These are phyloP conservation scores for Coemansia aciculifera DNA, from an alignment of 192 early-diverging fungal species.

Conservation along the genomic window DNA sequence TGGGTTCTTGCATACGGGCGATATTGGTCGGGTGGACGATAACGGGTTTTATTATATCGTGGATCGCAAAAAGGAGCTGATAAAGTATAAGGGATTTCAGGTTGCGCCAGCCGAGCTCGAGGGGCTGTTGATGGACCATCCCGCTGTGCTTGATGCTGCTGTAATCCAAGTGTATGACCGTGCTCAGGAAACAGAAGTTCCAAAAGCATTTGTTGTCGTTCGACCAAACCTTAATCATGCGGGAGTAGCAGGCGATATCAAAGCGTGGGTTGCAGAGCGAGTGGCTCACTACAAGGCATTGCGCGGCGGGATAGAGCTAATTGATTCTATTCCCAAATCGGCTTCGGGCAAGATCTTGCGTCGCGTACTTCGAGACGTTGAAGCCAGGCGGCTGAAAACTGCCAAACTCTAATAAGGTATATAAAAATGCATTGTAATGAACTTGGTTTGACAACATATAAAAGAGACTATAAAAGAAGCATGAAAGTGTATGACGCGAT, in stretches of 20 bases:
- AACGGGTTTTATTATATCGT: slow-evolving; percentile 63
- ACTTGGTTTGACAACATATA: background rate
- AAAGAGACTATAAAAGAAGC: background rate
- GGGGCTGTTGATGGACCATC: slow-evolving; percentile 68
- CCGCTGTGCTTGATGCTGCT: slow-evolving; percentile 64
- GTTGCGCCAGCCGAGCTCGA: slow-evolving; percentile 91
- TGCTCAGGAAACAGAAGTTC: slow-evolving; percentile 66
- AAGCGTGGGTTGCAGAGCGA: slow-evolving; percentile 59
- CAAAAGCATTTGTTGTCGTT: slow-evolving; percentile 78
- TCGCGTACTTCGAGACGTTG: slow-evolving; percentile 57
- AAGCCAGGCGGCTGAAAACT: slow-evolving; percentile 13
- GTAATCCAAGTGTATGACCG: slow-evolving; percentile 66
- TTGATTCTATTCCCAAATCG: slow-evolving; percentile 72
- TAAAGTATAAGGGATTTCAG: slow-evolving; percentile 88
- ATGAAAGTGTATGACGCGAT: background rate
- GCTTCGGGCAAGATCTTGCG: slow-evolving; percentile 83
- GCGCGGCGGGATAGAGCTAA: slow-evolving; percentile 72
- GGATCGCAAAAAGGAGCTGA: slow-evolving; percentile 87
- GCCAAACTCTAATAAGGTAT: slow-evolving; percentile 15
- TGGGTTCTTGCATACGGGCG: slow-evolving; percentile 82
- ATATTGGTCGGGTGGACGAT: slow-evolving; percentile 70
- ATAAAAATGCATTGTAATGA: background rate
- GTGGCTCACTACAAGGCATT: slow-evolving; percentile 77
- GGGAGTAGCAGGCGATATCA: slow-evolving; percentile 36
- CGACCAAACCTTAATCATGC: slow-evolving; percentile 40